Evolutionary conservation across 345 rosid species (phyloP), one percentile per base, ranked within the genome.

Genomic region (Sisymbrium irio): DNA sequence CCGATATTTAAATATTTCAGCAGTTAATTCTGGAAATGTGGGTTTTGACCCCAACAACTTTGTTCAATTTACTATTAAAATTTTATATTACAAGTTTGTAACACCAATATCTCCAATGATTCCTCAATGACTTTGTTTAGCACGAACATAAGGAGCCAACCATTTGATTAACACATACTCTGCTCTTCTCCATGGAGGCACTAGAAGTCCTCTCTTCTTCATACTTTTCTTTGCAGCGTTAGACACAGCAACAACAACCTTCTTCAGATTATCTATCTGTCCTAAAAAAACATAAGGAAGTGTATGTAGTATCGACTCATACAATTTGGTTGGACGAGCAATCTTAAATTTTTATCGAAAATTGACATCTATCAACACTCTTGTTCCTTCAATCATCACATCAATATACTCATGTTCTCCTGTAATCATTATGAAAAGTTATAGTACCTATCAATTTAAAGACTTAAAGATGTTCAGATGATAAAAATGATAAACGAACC

Each of bases 111-210:
- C 14, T 32, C 63, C n/a, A 56, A 1, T 32, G 49, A 54, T 28
- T 45, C 27, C 65, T 44, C 9, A 11, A 35, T 39, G 20, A 45
- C 10, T 65, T 13, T 11, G 57, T 12, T 22, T 20, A 35, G 63
- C 27, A 69, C 86, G 81, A 0, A 74, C 71, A 69, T 74, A 70
- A 46, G 84, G 79, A 66, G 89, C 74, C 13, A 86, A 77, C 98
- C 98, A 92, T 54, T 91, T 89, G 67, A 92, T 85, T 37, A 80
- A 76, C 57, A 91, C 65, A 73, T 83, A 88, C 45, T 85, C 85
- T 1, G 83, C 78, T 78, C 78, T 89, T 67, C 96, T 87, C 97
- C 94, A 93, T 0, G 98, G 94, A 20, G 97, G 93, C 62, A 89
- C 12, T 25, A 54, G 87, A 88, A 91, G 87, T 13, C 87, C 96